Evolutionary conservation across 164 flowering plant species (phyloP).

Genomic region (Cinnamomum micranthum): DNA sequence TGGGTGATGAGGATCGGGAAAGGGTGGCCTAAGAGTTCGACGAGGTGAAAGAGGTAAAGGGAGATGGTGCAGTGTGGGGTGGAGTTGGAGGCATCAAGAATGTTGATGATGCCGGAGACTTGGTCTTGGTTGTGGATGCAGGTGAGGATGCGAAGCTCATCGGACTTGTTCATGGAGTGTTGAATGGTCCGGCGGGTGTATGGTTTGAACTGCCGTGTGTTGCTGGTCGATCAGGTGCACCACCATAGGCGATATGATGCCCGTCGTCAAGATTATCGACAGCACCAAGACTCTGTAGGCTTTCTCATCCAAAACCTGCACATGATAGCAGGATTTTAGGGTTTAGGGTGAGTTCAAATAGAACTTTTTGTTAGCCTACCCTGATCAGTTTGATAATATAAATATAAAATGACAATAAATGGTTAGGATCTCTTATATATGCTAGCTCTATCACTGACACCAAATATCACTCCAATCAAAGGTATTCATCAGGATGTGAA

Average conservation of each 20-base stretch:
- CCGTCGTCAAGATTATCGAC: not conserved
- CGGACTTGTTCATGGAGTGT: not conserved
- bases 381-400: too few relatives aligned
- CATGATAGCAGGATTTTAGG: too few relatives aligned
- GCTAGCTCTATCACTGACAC: too few relatives aligned
- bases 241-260: not conserved
- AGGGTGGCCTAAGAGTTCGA: constrained; percentile 33
- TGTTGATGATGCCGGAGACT: constrained; percentile 23
- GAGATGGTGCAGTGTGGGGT: constrained; percentile 25
- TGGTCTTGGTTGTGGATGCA: constrained; percentile 28
- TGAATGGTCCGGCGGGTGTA: constrained; percentile 11
- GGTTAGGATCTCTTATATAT: too few relatives aligned
- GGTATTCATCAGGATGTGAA: too few relatives aligned
- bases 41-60: constrained; percentile 31
- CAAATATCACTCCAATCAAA: too few relatives aligned
- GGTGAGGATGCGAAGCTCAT: constrained; percentile 26
- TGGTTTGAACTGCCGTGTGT: not conserved
- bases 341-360: not conserved
- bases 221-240: not conserved
- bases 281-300: not conserved
- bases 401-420: too few relatives aligned
- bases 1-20: constrained; percentile 23
- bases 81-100: constrained; percentile 32
- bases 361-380: not conserved
- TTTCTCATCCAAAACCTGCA: not conserved